Evolutionary conservation across 106 monocot species (phyloP), one percentile per base, ranked within the genome.

Genomic region (Allium cepa): DNA sequence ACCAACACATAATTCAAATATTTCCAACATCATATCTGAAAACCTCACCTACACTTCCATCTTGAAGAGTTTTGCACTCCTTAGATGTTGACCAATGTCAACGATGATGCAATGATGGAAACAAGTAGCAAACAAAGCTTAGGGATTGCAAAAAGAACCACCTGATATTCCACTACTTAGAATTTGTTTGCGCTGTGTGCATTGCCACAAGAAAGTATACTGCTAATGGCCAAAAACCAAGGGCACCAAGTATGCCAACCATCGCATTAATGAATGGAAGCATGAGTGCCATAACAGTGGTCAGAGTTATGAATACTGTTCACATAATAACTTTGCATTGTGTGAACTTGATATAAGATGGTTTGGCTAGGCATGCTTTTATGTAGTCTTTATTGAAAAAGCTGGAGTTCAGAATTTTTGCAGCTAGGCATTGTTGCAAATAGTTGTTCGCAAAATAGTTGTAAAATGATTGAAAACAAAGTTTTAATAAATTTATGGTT

Each of bases 231-330:
- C 74, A 71, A 48, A 79, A 79, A 2, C 53, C 70, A 15, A 75
- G 58, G 10, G 79, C 28, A 22, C 79, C 69, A 8, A 80, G 59
- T 53, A 75, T 48, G 26, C 79, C 70, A 0, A 80, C 51, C 27
- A 75, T 17, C 49, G 69, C 70, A 49, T 80, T 80, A 71, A 80
- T 75, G 75, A 70, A 80, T 4, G 75, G 79, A 13, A 80, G 52
- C 70, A 61, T 49, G 51, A 79, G 63, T 0, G 74, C 74, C 0
- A 59, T 46, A 7, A 64, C 9, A 0, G 70, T 79, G 3, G 74
- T 79, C 0, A 70, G 10, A 2, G 64, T 28, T 17, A 75, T 74
- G 13, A 74, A 59, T 12, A 49, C 12, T 49, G 64, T 73, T 46
- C 79, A 63, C n/a, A 74, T 59, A 45, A 69, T 4, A 10, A 79